Evolutionary conservation across 116 monocot species (phyloP).

Genomic region (Iris pallida): DNA sequence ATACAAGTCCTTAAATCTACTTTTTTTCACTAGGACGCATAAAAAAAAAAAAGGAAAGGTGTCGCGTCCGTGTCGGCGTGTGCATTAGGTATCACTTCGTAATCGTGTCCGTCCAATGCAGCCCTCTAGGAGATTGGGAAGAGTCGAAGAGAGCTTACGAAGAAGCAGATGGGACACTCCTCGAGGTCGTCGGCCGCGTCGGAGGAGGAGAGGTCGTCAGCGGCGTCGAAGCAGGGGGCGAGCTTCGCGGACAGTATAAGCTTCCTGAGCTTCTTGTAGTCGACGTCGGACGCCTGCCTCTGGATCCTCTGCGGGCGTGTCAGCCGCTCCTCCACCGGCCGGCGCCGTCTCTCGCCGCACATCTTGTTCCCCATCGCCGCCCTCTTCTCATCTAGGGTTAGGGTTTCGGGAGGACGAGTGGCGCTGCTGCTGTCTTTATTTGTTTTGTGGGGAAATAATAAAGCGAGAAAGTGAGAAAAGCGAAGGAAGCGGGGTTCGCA

Average conservation of each 20-base stretch:
- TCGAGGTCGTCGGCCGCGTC: constrained; percentile 41
- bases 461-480: neutral
- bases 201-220: constrained; percentile 56
- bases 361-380: constrained; percentile 77
- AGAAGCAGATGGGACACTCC: constrained; percentile 83
- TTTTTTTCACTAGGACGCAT: neutral
- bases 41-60: neutral
- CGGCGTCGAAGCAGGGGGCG: constrained; percentile 76
- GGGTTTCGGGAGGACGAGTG: neutral
- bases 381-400: neutral
- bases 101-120: neutral
- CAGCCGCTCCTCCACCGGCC: constrained; percentile 74
- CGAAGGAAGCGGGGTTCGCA: neutral
- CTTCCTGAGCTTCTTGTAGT: constrained; percentile 81
- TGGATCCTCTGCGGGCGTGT: constrained; percentile 83
- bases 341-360: constrained; percentile 42
- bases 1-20: too few species aligned
- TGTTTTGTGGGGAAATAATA: too few species aligned
- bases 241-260: constrained; percentile 77
- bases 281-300: constrained; percentile 37
- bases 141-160: constrained; percentile 24
- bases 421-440: too few species aligned
- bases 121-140: too few species aligned
- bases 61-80: too few species aligned
- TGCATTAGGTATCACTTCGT: too few species aligned